Evolutionary conservation across 1,284 basidiomycete species (phyloP), one percentile per base, ranked within the genome.

Genomic region (Cutaneotrichosporon dermatis): DNA sequence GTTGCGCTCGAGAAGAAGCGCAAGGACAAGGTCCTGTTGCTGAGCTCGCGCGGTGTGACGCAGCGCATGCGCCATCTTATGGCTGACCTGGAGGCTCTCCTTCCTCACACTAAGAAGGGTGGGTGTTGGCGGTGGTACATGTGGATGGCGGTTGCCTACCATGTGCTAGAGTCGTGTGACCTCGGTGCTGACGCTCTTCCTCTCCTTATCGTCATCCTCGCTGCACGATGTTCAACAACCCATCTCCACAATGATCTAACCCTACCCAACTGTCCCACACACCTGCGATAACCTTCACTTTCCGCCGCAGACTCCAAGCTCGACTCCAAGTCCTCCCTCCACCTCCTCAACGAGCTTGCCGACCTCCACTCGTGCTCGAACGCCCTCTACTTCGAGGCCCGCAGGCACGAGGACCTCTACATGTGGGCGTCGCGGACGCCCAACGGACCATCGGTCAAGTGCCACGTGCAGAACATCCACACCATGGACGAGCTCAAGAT

Each of bases 401-500:
- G 96, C 46, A 82, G 93, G 58, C 92, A 96, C 72, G 92, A 96
- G 75, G 96, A 99, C 73, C 82, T 99, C 51, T 99, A 98, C 74
- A 80, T 99, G 66, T 99, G 96, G 96, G 88, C 93, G 15, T 86
- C 90, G 25, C 95, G 98, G 77, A 92, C 93, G 45, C 96, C 96
- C 16, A 99, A 99, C 74, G 96, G 96, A 2, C 96, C 96, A 6
- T 92, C 88, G 68, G 88, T 95, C 76, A 98, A 98, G 78, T 85
- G 98, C 82, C 95, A 98, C 73, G 92, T 98, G 16, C 93, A 98
- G 78, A 99, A 99, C 77, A 84, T 97, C 59, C 96, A 99, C 78
- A 99, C 96, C 44, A 99, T 99, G 96, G 96, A 99, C 80, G 96
- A 99, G 79, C 83, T 99, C 69, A 99, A 99, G 81, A 92, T 99